Base-by-base conservation (phyloP, 805 yeast species). In the Wickerhamomyces kurtzmanii region DNA sequence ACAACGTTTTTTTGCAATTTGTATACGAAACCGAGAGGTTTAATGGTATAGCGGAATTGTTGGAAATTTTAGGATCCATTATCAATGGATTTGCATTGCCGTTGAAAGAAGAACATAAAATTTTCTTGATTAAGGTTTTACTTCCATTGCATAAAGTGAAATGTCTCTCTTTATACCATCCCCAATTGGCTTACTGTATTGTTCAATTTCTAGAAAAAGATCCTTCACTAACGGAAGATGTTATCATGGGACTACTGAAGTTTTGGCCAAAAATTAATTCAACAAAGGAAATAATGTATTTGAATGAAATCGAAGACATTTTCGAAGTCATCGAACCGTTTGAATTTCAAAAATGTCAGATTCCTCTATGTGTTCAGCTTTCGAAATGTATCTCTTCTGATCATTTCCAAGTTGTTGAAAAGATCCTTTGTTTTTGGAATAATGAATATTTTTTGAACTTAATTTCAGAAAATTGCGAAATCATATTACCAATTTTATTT, bases 61-160 rank as follows among this genome's bases (percentile, higher is more conserved):
- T 91, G 40, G 98, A 91, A 57, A 91, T 91, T 32, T 68, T 91
- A 39, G 98, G 98, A 7, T 81, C 94, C 12, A 91, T 91, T 45
- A 91, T 91, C 49, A 91, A 91, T 56, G 98, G 98, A 10, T 91
- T 91, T 63, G 98, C 98, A 3, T 65, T 91, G 38, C 98, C 98
- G 5, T 68, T 91, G 44, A 91, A 91, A 51, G 97, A 91, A 45
- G 98, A 91, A 55, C 98, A 91, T 57, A 91, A 91, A 55, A 75
- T 83, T 10, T 91, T 91, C 44, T 58, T 91, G 37, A 75, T 83
- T 19, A 67, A 95, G 33, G 89, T 89, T 12, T 67, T 91, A 44
- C 65, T 91, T 16, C 98, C 98, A 17, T 60, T 91, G 53, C 98
- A 91, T 55, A 89, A 91, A 53, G 89, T 84, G 12, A 79, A 87